Base-by-base conservation (phyloP, 306 rosid species). In the Leucaena leucocephala region DNA sequence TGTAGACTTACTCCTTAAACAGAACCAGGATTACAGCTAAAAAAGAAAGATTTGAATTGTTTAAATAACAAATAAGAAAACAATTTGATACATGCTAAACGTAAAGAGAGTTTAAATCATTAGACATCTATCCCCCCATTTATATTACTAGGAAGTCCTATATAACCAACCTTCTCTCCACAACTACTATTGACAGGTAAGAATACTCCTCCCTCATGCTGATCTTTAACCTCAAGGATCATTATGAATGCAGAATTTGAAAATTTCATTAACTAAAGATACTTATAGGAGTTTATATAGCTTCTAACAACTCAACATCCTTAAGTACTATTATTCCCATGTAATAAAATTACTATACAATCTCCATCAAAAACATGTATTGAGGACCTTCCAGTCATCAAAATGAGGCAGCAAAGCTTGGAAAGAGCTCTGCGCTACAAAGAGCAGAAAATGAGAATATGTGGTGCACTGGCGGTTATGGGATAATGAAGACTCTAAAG, bases 331-430 rank as follows among this genome's bases (percentile, higher is more conserved):
- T 3, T 19, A 19, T 17, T 55, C 34, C 27, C 10, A 1, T 19
- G 34, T 55, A 21, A 34, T 3, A 72, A 55, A 62, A 54, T 16
- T 8, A 36, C n/a, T 44, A 67, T 42, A 7, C 58, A 66, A 17
- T 45, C 74, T 33, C 27, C 43, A 66, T 77, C 2, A 77, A 22
- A 43, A 52, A 39, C 12, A 39, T 13, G 66, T 17, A 67, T 33
- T 21, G 45, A 45, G 44, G 19, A 68, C 39, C 55, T 43, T 46
- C 58, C 64, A 36, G 22, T 46, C 27, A 12, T 34, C 48, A 45
- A 64, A 71, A 42, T 77, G 44, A 9, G 63, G 68, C 62, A 27
- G 48, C 4, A 36, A 67, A 67, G 16, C 66, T 27, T 22, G n/a
- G 40, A 59, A 27, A 27, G 46, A 75, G 33, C 35, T 27, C 14